These are phyloP conservation scores for Funneliformis mosseae DNA, from an alignment of 192 early-diverging fungal species.

Conservation along the genomic window DNA sequence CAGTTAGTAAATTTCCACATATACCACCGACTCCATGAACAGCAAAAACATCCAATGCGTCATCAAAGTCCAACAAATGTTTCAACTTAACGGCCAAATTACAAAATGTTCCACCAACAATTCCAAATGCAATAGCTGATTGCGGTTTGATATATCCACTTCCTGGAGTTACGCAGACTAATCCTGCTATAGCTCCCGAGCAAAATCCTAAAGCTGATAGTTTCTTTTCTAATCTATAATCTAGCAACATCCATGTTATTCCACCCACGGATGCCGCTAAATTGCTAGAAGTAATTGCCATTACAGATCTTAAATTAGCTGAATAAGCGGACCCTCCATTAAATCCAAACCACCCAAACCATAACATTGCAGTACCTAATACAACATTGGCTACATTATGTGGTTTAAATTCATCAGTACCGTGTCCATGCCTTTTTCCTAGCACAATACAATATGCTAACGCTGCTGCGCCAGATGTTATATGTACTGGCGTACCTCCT, in stretches of 20 bases:
- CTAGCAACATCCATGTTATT: constrained; percentile 80
- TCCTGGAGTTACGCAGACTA: constrained; percentile 93
- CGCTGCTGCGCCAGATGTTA: constrained; percentile 85
- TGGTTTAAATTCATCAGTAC: constrained; percentile 71
- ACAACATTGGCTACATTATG: constrained; percentile 93
- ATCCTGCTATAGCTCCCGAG: constrained; percentile 88
- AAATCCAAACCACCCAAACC: constrained; percentile 98
- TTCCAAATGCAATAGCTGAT: constrained; percentile 82
- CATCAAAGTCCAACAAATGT: constrained; percentile 84
- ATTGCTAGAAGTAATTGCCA: constrained; percentile 86
- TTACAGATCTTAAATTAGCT: constrained; percentile 82
- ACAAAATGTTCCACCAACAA: constrained; percentile 70
- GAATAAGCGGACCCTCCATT: constrained; percentile 86
- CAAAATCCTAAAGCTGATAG: constrained; percentile 92
- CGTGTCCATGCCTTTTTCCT: constrained; percentile 79
- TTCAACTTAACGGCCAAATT: constrained; percentile 85
- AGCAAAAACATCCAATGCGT: constrained; percentile 90
- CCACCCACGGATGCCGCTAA: constrained; percentile 81
- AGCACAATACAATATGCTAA: constrained; percentile 87
- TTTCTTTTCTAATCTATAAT: constrained; percentile 78
- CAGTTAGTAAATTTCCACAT: constrained; percentile 86
- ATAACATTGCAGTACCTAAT: constrained; percentile 84
- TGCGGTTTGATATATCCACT: constrained; percentile 86
- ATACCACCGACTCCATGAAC: constrained; percentile 86
- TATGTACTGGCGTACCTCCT: constrained; percentile 96